Evolutionary conservation across 345 rosid genomes (phyloP).

Genomic region (Microthlaspi erraticum): DNA sequence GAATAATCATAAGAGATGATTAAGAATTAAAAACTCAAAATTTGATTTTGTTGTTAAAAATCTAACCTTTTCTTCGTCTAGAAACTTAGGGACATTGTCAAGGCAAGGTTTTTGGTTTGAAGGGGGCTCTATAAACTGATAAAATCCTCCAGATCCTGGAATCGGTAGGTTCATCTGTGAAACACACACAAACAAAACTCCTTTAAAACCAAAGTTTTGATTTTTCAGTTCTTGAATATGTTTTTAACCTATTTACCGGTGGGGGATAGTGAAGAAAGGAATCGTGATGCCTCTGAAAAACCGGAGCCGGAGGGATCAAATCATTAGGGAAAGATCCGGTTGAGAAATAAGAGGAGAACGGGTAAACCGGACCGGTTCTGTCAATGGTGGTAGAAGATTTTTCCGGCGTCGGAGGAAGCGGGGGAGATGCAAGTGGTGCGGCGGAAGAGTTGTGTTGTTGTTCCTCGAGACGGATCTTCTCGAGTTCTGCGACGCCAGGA

Average conservation of each 20-base stretch:
- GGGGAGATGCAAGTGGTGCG: slow-evolving; percentile 1
- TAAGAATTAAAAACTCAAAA: not conserved
- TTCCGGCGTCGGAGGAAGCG: slow-evolving; percentile 29
- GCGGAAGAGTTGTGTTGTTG: slow-evolving; percentile 44
- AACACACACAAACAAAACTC: not conserved
- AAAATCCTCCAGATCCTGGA: slow-evolving; percentile 46
- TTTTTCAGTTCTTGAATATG: not conserved
- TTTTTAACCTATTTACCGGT: slow-evolving; percentile 41
- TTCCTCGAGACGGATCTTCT: slow-evolving; percentile 75
- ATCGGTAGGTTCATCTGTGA: slow-evolving; percentile 53
- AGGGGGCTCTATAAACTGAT: slow-evolving; percentile 64
- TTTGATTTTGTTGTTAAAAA: not conserved
- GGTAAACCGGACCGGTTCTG: slow-evolving; percentile 41
- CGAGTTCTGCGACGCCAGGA: slow-evolving; percentile 85
- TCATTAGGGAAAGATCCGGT: slow-evolving; percentile 50
- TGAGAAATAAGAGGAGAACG: slow-evolving; percentile 33
- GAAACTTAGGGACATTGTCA: slow-evolving; percentile 37
- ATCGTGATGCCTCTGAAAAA: slow-evolving; percentile 47
- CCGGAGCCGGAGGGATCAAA: slow-evolving; percentile 45
- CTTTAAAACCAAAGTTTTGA: not conserved
- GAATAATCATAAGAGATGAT: not conserved
- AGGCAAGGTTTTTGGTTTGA: slow-evolving; percentile 56
- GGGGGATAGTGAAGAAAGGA: slow-evolving; percentile 47
- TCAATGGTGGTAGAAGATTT: slow-evolving; percentile 14
- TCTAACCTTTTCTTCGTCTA: slow-evolving; percentile 55